Base-by-base conservation (phyloP, 306 rosid species). In the Vigna mungo region DNA sequence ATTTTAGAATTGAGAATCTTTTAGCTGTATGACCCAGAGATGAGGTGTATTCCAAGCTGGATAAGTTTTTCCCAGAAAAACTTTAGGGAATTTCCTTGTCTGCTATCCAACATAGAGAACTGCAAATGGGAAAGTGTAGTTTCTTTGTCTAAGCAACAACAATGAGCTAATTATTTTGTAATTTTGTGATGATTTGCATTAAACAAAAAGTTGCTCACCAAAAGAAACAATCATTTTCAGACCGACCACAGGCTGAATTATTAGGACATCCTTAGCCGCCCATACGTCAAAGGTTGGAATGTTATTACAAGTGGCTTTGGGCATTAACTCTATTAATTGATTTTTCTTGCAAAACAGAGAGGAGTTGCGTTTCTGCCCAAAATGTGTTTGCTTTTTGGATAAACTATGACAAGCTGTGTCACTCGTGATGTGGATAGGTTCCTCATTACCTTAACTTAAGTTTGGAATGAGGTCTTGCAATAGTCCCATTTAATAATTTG, bases 221-320 rank as follows among this genome's bases (percentile, higher is more conserved):
- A 85, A 66, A 78, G 3, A 66, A 30, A 60, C 18, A 52, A 39
- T 56, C 84, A 14, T 76, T 68, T 84, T 84, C 83, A 60, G 64
- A 73, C 88, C 87, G 90, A 77, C 88, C 90, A 64, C 21, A 30
- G 67, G 62, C 44, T 55, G 75, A 59, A 77, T 73, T 68, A 89
- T 80, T 83, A 47, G 25, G 43, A 76, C 11, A 64, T 15, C 9
- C 56, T 23, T 3, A 56, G 76, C 78, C 90, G 88, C 85, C 80
- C 84, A 48, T 16, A 20, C 80, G 82, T 78, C 81, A 82, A 17
- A 23, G 32, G 12, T 74, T 56, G 60, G 48, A 66, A 58, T 67
- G 37, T 56, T 64, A 32, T 54, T 9, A 5, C 62, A 61, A 64
- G 25, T 71, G 48, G 69, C 55, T 6, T 63, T 37, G 21, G 17